Evolutionary conservation across 495 filamentous ascomycete species (phyloP).

Genomic region (Pseudotulostoma volvatum): DNA sequence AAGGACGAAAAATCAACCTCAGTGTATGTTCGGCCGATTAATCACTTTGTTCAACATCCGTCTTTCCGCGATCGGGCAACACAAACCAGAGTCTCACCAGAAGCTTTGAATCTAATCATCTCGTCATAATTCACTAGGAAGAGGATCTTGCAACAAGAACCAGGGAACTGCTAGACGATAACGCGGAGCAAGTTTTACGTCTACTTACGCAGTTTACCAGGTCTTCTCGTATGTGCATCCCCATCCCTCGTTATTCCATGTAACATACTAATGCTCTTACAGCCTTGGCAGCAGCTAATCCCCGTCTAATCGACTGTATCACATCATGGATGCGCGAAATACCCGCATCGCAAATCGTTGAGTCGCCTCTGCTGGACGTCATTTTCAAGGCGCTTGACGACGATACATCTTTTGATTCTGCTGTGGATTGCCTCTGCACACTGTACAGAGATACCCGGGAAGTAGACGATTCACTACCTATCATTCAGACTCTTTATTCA

Average conservation of each 20-base stretch:
- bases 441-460: slow-evolving; percentile 88
- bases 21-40: slow-evolving; percentile 65
- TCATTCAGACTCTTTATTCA: slow-evolving; percentile 75
- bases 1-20: slow-evolving; percentile 96
- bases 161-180: slow-evolving; percentile 73
- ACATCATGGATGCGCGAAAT: slow-evolving; percentile 93
- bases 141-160: slow-evolving; percentile 75
- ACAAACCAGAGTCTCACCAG: slow-evolving; percentile 10
- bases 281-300: slow-evolving; percentile 63
- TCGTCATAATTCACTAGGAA: slow-evolving; percentile 46
- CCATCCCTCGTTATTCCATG: not conserved
- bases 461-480: slow-evolving; percentile 61
- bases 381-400: slow-evolving; percentile 60
- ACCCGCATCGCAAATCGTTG: slow-evolving; percentile 64
- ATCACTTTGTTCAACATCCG: slow-evolving; percentile 7
- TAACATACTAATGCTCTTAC: slow-evolving; percentile 1
- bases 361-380: slow-evolving; percentile 67
- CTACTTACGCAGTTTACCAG: slow-evolving; percentile 78
- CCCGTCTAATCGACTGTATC: slow-evolving; percentile 83
- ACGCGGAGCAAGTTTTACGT: slow-evolving; percentile 68
- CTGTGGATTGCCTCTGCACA: slow-evolving; percentile 83
- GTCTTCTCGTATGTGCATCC: slow-evolving; percentile 55
- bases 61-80: slow-evolving; percentile 8
- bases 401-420: slow-evolving; percentile 66
- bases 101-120: slow-evolving; percentile 30